Base-by-base conservation (phyloP, 176 grass and related monocot species). In the Triticum monococcum region DNA sequence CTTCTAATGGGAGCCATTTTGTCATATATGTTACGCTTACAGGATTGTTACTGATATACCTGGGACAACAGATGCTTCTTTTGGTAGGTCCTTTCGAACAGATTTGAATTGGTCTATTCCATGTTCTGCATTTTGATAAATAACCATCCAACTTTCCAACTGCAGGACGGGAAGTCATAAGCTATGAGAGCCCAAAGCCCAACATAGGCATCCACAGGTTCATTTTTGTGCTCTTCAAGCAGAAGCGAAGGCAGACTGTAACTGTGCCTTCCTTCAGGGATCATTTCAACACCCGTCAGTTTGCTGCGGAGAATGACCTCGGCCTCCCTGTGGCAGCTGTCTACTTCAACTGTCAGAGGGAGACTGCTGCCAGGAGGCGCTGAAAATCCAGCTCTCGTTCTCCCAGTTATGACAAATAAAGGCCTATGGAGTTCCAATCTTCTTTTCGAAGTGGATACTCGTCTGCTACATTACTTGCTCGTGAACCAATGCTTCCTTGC, bases 21-120 rank as follows among this genome's bases (percentile, higher is more conserved):
- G 23, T 46, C 43, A 79, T 76, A 43, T 79, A 43, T 11, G 77
- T 89, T 72, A 72, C 71, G 45, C 77, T 87, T 70, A 16, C 56
- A 99, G 97, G 97, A 87, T 97, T 83, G 97, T 97, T 64, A 91
- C 89, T 85, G 91, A 99, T 81, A 96, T 99, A 85, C 97, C 97
- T 46, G 97, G 97, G 66, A 97, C 94, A 24, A 99, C 97, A 64
- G 92, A 97, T 89, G 89, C 85, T 79, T 90, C 85, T 64, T 99
- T 97, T 81, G 97, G 94, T 98, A 89, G 54, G 88, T 68, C 80
- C 50, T 76, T 85, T n/a, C 7, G 69, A 56, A 74, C 35, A 16
- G 28, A 16, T 75, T 69, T 70, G 16, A 54, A 41, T 41, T 60
- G 75, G 26, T 77, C 10, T 56, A 57, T 62, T 82, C 36, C 30